These are phyloP conservation scores for Backusella tuberculispora DNA, from an alignment of 192 early-diverging fungal species.

Conservation along the genomic window DNA sequence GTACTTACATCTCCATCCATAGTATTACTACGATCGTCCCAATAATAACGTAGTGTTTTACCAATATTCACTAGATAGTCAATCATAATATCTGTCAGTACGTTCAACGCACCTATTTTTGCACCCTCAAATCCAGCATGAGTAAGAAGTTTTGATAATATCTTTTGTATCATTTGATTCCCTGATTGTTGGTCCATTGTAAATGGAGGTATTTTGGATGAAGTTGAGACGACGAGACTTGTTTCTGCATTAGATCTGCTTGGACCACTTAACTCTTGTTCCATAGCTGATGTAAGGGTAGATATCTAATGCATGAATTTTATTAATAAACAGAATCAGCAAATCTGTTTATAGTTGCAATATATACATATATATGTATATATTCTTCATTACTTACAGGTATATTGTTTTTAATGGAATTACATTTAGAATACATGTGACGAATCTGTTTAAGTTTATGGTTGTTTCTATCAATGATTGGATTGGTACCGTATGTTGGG, in stretches of 20 bases:
- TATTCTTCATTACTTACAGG: constrained; percentile 34
- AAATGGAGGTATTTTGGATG: constrained; percentile 36
- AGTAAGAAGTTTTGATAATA: constrained; percentile 65
- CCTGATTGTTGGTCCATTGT: constrained; percentile 59
- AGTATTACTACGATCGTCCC: constrained; percentile 68
- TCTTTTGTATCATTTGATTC: constrained; percentile 65
- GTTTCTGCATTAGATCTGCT: background rate
- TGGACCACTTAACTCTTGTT: background rate
- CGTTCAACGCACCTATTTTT: constrained; percentile 64
- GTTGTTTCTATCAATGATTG: constrained; percentile 49
- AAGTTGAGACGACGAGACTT: background rate
- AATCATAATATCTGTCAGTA: constrained; percentile 74
- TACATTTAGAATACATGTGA: constrained; percentile 49
- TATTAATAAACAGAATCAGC: too few relatives aligned
- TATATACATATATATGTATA: background rate
- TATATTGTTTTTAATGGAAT: constrained; percentile 41
- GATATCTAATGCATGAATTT: background rate
- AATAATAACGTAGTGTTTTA: constrained; percentile 74
- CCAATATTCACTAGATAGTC: constrained; percentile 86
- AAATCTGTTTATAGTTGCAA: too few relatives aligned
- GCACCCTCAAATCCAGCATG: constrained; percentile 92
- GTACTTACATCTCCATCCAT: constrained; percentile 73
- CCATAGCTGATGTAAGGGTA: background rate
- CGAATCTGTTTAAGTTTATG: constrained; percentile 48
- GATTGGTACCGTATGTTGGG: constrained; percentile 42